Evolutionary conservation across 2,329 filamentous ascomycete genomes (phyloP), one percentile per base, ranked within the genome.

Genomic region (Nigrospora sphaerica): DNA sequence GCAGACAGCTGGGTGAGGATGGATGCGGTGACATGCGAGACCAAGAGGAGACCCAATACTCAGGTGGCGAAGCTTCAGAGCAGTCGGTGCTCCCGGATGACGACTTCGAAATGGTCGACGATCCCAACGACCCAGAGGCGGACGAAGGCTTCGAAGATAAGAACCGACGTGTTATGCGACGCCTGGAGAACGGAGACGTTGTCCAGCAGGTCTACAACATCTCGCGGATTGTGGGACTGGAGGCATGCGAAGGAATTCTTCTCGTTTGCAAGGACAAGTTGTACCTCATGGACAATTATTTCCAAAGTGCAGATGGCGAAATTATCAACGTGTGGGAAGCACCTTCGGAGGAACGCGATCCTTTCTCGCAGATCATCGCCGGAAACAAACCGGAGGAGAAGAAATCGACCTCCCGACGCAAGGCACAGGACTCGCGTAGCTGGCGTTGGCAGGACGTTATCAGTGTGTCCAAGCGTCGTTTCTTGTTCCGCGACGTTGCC

Each of bases 271-370:
- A 95, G 64, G 86, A 92, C 56, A 86, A 83, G 41, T 76, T 98
- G 14, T 98, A 98, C 61, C 85, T 98, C 54, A 86, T 97, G 66
- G 93, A 98, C 66, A 92, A 93, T 56, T 92, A 95, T 59, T 97
- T 98, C 62, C 92, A 97, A 60, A 83, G 92, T 52, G 84, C 87
- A 2, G 93, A 96, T 59, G 92, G 92, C 12, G 95, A 98, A 62
- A 96, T 98, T 59, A 88, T 98, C 49, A 92, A 95, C 57, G 91
- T 95, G 10, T 92, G 88, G 81, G 90, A 97, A 65, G 95, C 93
- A 2, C 90, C 92, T 0, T 72, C 79, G 1, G 91, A 97, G 54
- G 95, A 98, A 66, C 84, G 93, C 18, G 93, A 98, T 58, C 89
- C 90, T 1, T 98, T 96, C 62, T 85, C 95, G 16, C 88, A 95